Evolutionary conservation across 2,329 filamentous ascomycete species (phyloP).

Genomic region (Fusarium proliferatum): DNA sequence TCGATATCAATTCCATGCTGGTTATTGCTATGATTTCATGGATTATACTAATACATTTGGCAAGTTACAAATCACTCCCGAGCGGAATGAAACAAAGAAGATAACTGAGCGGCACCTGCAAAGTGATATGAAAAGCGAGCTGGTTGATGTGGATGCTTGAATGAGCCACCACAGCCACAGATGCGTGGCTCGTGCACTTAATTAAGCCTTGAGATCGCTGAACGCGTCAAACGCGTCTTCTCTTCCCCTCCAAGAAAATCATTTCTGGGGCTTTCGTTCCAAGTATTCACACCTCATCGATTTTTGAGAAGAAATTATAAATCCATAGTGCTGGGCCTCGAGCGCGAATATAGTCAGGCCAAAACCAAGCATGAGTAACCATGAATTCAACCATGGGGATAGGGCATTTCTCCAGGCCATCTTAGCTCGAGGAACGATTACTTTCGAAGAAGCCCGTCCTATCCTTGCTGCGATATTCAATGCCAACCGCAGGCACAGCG

Average conservation of each 20-base stretch:
- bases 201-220: conserved; percentile 10
- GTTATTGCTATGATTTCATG: background rate
- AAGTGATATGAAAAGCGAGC: background rate
- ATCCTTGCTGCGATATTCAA: conserved; percentile 82
- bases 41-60: background rate
- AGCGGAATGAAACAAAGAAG: background rate
- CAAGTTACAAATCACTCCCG: background rate
- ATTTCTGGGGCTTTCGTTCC: background rate
- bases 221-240: conserved; percentile 38
- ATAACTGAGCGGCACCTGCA: background rate
- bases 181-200: conserved; percentile 9
- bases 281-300: background rate
- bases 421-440: conserved; percentile 81
- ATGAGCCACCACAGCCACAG: conserved; percentile 10
- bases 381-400: conserved; percentile 70
- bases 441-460: conserved; percentile 76
- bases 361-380: conserved; percentile 38
- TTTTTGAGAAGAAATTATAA: background rate
- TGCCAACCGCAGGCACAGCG: conserved; percentile 54
- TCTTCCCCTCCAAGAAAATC: background rate
- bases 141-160: background rate
- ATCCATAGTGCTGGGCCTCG: background rate
- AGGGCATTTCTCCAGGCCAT: conserved; percentile 93
- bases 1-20: background rate
- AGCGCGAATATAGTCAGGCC: conserved; percentile 39